Evolutionary conservation across 1,284 basidiomycete species (phyloP).

Genomic region (Schizophyllum amplum): DNA sequence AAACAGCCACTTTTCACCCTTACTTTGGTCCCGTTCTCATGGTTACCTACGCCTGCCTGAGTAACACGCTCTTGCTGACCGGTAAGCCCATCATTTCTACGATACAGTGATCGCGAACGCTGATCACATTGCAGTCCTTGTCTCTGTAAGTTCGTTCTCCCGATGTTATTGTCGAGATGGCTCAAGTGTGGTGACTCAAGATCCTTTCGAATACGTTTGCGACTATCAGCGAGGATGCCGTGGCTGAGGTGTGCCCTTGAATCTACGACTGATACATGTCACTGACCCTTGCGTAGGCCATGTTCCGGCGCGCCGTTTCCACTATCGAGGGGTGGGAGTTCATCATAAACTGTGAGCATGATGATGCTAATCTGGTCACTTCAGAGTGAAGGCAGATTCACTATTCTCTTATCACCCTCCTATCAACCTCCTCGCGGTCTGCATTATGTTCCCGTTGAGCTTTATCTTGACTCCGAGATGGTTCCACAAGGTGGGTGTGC

Average conservation of each 20-base stretch:
- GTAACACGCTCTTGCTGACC: constrained; percentile 80
- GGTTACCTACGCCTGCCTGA: constrained; percentile 80
- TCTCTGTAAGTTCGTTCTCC: constrained; percentile 43
- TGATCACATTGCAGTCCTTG: constrained; percentile 43
- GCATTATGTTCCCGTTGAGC: constrained; percentile 76
- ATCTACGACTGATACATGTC: constrained; percentile 1
- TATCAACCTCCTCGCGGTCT: constrained; percentile 76
- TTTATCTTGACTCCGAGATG: constrained; percentile 70
- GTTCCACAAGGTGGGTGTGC: constrained; percentile 69
- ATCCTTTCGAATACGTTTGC: constrained; percentile 93
- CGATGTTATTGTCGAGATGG: not conserved
- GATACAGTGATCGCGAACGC: constrained; percentile 1
- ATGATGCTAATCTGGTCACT: not conserved
- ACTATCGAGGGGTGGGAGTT: constrained; percentile 75
- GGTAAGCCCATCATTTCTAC: constrained; percentile 31
- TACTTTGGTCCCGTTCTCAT: constrained; percentile 83
- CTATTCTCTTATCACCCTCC: constrained; percentile 93
- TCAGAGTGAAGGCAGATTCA: constrained; percentile 80
- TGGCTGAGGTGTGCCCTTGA: constrained; percentile 60
- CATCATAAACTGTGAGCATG: not conserved
- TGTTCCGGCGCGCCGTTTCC: constrained; percentile 87
- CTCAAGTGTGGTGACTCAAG: constrained; percentile 30
- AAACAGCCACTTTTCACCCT: constrained; percentile 68
- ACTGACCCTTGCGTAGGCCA: constrained; percentile 43
- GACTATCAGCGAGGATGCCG: constrained; percentile 85